A percentile compares a stretch with the other conserved stretches of the same genome.
phyloP scores from a whole-genome alignment of 1,139 yeast species.

The Diutina catenulata region DNA sequence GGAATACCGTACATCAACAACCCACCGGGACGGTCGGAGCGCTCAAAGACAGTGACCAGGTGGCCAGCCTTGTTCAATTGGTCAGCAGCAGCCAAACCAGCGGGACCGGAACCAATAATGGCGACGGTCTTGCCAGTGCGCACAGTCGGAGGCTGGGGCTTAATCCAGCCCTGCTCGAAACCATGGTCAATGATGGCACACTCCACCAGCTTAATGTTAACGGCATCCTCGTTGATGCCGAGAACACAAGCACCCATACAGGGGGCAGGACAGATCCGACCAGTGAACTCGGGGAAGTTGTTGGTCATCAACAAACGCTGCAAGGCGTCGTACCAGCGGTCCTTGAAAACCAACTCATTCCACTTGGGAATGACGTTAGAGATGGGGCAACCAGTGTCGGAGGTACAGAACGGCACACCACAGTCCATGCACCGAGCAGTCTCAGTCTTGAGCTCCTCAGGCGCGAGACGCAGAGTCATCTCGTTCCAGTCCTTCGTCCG shows the following conservation, averaged over 20 bases:
- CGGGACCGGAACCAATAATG: slow-evolving; percentile 91
- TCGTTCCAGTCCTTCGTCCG: slow-evolving; percentile 92
- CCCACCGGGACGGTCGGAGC: slow-evolving; percentile 95
- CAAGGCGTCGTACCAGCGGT: slow-evolving; percentile 90
- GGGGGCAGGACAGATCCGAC: slow-evolving; percentile 98
- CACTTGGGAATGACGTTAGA: slow-evolving; percentile 96
- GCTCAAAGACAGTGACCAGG: slow-evolving; percentile 78
- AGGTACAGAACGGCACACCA: slow-evolving; percentile 98
- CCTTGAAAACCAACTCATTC: slow-evolving; percentile 92
- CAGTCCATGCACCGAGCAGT: slow-evolving; percentile 99
- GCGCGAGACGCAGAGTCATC: slow-evolving; percentile 67
- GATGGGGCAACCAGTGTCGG: slow-evolving; percentile 96
- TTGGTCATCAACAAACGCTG: slow-evolving; percentile 91
- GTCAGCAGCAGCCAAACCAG: slow-evolving; percentile 94
- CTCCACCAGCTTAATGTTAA: slow-evolving; percentile 92
- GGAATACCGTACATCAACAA: slow-evolving; percentile 98
- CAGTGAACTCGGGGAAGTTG: slow-evolving; percentile 97
- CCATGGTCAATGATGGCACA: slow-evolving; percentile 95
- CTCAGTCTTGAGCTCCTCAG: slow-evolving; percentile 79
- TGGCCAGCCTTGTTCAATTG: slow-evolving; percentile 97
- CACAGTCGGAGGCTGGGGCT: slow-evolving; percentile 63
- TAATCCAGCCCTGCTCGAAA: slow-evolving; percentile 93
- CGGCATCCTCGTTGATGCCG: slow-evolving; percentile 91
- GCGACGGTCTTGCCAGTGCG: slow-evolving; percentile 86
- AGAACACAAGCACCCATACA: slow-evolving; percentile 98